Base-by-base conservation (phyloP, 1,284 basidiomycete species). In the Irpex sp. region DNA sequence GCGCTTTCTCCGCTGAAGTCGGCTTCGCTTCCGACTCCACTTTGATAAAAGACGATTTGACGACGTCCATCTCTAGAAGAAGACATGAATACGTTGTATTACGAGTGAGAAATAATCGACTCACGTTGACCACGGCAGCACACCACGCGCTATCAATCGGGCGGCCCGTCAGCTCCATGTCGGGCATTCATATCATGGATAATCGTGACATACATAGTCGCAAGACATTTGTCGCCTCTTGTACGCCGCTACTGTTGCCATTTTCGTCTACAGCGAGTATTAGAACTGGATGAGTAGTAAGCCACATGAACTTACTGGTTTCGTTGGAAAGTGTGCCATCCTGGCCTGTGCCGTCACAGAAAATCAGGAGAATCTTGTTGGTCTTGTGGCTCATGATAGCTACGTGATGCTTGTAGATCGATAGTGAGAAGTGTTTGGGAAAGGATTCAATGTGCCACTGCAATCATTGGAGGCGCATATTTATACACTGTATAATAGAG, bases 11-110 rank as follows among this genome's bases (percentile, higher is more conserved):
- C 70, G 4, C 57, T 17, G 49, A 71, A 71, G 49, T 70, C 51
- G 31, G 67, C 64, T 60, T 70, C 67, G 5, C 66, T 66, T 17
- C 69, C 70, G n/a, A 71, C 70, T 19, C 70, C 70, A 47, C 67
- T 68, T 58, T 68, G 68, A 39, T 71, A 70, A 21, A 68, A 70
- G 39, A 70, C 68, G 26, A 70, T 65, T 49, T 70, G 70, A 37
- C 31, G 31, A 31, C 36, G 60, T 6, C 37, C 60, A 43, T 56
- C 35, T 21, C 31, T 43, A 17, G 17, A 19, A 43, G 8, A 15
- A 19, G 51, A 36, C 39, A 46, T 46, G 7, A 26, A 9, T 36
- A 31, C 47, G 33, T 17, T 60, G 21, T 31, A 17, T 11, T 6
- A 7, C 13, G 50, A 19, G 11, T 19, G 26, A 4, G 13, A 51